Conservation (phyloP, 164 flowering plant genomes). For the Kingdonia uniflora region DNA sequence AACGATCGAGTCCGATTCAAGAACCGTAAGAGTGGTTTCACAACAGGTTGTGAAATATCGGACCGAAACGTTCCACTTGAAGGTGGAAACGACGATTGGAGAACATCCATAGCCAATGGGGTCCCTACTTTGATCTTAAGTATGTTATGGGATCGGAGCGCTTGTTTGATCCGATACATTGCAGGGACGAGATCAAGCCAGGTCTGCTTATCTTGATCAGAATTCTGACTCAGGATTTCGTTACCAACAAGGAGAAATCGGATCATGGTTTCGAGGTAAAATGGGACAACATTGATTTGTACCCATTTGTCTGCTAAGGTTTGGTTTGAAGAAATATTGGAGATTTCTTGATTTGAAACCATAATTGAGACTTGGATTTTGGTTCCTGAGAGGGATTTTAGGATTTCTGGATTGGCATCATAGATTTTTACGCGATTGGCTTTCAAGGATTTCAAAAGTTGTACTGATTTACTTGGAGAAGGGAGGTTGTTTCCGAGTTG, state of each 20-base stretch:
- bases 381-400: slow-evolving; percentile 37
- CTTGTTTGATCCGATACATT: slow-evolving; percentile 36
- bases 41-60: slow-evolving; percentile 39
- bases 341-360: slow-evolving; percentile 66
- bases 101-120: slow-evolving; percentile 63
- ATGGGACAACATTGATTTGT: slow-evolving; percentile 43
- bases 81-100: slow-evolving; percentile 69
- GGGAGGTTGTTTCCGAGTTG: slow-evolving; percentile 82
- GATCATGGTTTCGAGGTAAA: slow-evolving; percentile 48
- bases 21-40: slow-evolving; percentile 67
- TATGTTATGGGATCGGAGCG: slow-evolving; percentile 32
- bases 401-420: slow-evolving; percentile 60
- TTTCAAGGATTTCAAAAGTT: slow-evolving; percentile 46
- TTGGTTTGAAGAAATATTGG: slow-evolving; percentile 44
- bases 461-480: slow-evolving; percentile 38
- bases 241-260: slow-evolving; percentile 77
- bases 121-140: slow-evolving; percentile 70
- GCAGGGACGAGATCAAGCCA: slow-evolving; percentile 71
- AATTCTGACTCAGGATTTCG: slow-evolving; percentile 45
- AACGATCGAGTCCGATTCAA: slow-evolving; percentile 69
- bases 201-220: slow-evolving; percentile 14
- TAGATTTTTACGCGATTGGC: slow-evolving; percentile 71
- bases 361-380: slow-evolving; percentile 59
- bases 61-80: slow-evolving; percentile 69
- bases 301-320: slow-evolving; percentile 63